phyloP scores from a whole-genome alignment of 495 filamentous ascomycete genomes.

The Penicillium ucsense region DNA sequence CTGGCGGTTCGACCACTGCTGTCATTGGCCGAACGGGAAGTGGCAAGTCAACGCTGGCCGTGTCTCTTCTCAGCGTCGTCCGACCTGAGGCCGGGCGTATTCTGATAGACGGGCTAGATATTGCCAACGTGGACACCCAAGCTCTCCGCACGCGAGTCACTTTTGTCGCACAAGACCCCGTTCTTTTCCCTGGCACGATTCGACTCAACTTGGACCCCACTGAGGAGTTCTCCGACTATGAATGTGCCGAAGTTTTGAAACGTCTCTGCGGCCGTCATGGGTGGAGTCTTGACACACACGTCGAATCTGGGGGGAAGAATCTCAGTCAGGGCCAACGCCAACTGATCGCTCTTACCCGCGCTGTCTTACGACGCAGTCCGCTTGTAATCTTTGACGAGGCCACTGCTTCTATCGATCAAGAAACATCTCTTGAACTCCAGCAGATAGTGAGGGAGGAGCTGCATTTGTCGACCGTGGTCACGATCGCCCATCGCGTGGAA shows the following conservation, averaged over 20 bases:
- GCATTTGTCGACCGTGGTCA: constrained; percentile 69
- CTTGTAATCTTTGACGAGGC: constrained; percentile 66
- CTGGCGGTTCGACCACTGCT: constrained; percentile 59
- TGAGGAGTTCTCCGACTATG: constrained; percentile 35
- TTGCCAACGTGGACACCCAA: constrained; percentile 49
- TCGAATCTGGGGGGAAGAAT: constrained; percentile 50
- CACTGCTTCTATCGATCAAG: constrained; percentile 75
- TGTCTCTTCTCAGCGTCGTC: constrained; percentile 51
- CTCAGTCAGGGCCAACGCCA: constrained; percentile 55
- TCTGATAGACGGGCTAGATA: constrained; percentile 49
- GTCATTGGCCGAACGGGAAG: constrained; percentile 55
- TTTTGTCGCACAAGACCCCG: constrained; percentile 56
- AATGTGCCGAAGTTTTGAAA: constrained; percentile 40
- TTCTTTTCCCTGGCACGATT: constrained; percentile 53
- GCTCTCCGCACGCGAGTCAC: constrained; percentile 49
- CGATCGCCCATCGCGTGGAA: constrained; percentile 76
- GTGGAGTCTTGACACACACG: constrained; percentile 44
- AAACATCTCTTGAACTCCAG: constrained; percentile 71
- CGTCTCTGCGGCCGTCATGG: constrained; percentile 42
- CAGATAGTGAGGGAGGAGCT: constrained; percentile 66
- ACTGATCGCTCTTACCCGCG: constrained; percentile 49
- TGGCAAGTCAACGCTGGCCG: constrained; percentile 57
- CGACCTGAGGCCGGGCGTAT: constrained; percentile 46
- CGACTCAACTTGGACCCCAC: constrained; percentile 48
- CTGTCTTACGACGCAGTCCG: constrained; percentile 48